phyloP scores from a whole-genome alignment of 345 rosid species.

The Aethionema arabicum region DNA sequence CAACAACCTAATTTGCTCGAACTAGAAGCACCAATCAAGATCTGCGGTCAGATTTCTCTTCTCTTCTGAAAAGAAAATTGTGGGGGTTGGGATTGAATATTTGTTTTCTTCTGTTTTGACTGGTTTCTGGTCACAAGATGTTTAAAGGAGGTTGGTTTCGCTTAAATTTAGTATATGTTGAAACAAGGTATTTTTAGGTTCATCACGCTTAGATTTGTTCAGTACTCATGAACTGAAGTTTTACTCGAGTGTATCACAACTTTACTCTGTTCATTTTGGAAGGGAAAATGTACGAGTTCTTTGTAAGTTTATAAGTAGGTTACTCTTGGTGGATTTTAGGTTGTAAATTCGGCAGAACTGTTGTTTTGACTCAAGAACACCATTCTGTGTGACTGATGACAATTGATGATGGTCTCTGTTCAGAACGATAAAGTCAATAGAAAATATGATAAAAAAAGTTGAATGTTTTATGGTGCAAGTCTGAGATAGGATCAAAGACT shows the following conservation, averaged over 20 bases:
- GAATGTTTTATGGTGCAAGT: constrained; percentile 4
- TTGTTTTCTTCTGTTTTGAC: not conserved
- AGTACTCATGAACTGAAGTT: not conserved
- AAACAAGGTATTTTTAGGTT: not conserved
- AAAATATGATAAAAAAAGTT: not conserved
- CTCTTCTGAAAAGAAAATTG: not conserved
- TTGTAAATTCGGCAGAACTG: constrained; percentile 1
- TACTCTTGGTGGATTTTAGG: not conserved
- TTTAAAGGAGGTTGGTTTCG: not conserved
- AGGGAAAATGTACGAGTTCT: constrained; percentile 10
- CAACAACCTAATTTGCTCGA: constrained; percentile 85
- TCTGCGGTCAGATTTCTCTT: constrained; percentile 60
- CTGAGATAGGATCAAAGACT: not conserved
- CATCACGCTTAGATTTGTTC: constrained; percentile 1
- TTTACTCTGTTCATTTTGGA: not conserved
- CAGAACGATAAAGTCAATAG: not conserved
- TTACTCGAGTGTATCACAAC: not conserved
- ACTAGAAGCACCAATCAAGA: constrained; percentile 89
- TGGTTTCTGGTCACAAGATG: not conserved
- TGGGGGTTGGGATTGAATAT: not conserved
- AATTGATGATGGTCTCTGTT: constrained; percentile 21
- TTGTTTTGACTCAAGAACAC: constrained; percentile 1
- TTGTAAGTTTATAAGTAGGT: not conserved
- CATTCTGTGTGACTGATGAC: not conserved
- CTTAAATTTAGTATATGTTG: constrained; percentile 2